Conservation (phyloP, 2,329 filamentous ascomycete genomes). For the Paecilomyces niveus region DNA sequence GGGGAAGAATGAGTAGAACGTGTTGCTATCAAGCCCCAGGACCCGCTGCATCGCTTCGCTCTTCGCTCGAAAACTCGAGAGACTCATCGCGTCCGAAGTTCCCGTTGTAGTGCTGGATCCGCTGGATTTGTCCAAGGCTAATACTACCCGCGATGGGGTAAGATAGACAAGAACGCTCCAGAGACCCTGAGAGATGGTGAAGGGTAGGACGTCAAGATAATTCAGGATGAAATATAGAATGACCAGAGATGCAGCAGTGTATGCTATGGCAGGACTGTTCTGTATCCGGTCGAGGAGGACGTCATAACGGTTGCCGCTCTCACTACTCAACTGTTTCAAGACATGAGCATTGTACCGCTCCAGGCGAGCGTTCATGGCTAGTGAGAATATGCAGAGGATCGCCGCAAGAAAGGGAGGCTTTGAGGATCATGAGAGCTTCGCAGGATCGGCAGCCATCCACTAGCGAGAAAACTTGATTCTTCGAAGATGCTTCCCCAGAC, state of each 20-base stretch:
- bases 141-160: slow-evolving; percentile 32
- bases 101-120: slow-evolving; percentile 33
- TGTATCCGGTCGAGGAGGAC: slow-evolving; percentile 17
- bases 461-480: neutral
- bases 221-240: slow-evolving; percentile 23
- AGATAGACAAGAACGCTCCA: slow-evolving; percentile 35
- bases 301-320: slow-evolving; percentile 27
- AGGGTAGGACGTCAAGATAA: slow-evolving; percentile 21
- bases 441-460: neutral
- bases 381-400: slow-evolving; percentile 8
- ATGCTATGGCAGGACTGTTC: slow-evolving; percentile 21
- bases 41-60: slow-evolving; percentile 58
- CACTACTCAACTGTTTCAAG: slow-evolving; percentile 19
- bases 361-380: slow-evolving; percentile 30
- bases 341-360: slow-evolving; percentile 22
- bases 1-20: slow-evolving; percentile 53
- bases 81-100: slow-evolving; percentile 25
- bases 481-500: slow-evolving; percentile 1
- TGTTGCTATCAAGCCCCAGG: slow-evolving; percentile 53
- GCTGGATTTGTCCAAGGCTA: slow-evolving; percentile 44
- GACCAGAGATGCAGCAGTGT: slow-evolving; percentile 18
- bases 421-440: slow-evolving; percentile 10
- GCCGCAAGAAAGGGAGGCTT: slow-evolving; percentile 14
- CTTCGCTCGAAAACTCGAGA: slow-evolving; percentile 48
- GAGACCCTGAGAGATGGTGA: slow-evolving; percentile 21